phyloP scores from a whole-genome alignment of 371 early-diverging fungal genomes.

The Coemansia sp. region DNA sequence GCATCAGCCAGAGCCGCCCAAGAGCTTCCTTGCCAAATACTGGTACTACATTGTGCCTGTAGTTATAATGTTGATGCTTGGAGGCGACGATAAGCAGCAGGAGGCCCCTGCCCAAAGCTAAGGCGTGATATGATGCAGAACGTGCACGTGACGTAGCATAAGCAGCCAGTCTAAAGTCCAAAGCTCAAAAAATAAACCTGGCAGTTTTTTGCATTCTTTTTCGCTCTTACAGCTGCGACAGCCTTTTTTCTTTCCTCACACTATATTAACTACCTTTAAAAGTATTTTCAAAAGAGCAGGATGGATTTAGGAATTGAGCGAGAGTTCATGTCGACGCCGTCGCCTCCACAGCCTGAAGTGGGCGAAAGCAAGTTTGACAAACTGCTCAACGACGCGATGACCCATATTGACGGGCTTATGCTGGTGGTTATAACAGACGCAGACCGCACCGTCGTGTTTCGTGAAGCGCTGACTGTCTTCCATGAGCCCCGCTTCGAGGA shows the following conservation, averaged over 20 bases:
- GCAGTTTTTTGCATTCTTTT: not conserved
- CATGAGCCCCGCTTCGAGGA: conserved; percentile 46
- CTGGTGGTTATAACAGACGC: conserved; percentile 38
- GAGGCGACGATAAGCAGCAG: conserved; percentile 41
- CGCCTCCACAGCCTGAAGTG: conserved; percentile 6
- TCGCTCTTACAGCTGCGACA: not conserved
- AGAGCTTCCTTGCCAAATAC: conserved; percentile 56
- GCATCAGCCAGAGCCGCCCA: conserved; percentile 47
- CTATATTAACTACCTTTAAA: not conserved
- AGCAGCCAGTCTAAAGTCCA: not conserved
- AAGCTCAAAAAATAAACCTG: not conserved
- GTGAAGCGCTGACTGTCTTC: conserved; percentile 40
- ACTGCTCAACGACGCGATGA: conserved; percentile 40
- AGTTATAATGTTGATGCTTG: conserved; percentile 47
- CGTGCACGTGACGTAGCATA: not conserved
- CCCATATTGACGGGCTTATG: conserved; percentile 39
- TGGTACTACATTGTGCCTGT: conserved; percentile 56
- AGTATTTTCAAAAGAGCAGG: not conserved
- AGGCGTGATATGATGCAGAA: not conserved
- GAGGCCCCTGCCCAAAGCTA: conserved; percentile 35
- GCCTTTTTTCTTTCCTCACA: not conserved
- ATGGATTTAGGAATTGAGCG: conserved; percentile 43
- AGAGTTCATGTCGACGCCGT: conserved; percentile 17
- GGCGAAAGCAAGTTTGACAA: conserved; percentile 37
- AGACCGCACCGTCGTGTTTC: conserved; percentile 29